These are phyloP conservation scores for Melanopsichium pennsylvanicum DNA, from an alignment of 1,284 basidiomycete species.

Conservation along the genomic window DNA sequence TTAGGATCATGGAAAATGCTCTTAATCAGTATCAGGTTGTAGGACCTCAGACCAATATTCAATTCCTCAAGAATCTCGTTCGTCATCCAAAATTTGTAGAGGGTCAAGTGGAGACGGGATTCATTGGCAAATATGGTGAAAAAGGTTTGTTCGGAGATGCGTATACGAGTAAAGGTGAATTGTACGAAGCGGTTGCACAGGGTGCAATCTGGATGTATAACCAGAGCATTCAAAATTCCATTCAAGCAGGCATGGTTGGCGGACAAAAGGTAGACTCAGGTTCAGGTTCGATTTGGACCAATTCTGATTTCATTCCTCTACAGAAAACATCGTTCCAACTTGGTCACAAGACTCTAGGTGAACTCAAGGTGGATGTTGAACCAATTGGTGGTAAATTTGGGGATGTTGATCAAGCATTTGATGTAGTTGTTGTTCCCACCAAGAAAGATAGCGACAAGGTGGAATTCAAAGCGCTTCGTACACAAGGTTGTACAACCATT, in stretches of 20 bases:
- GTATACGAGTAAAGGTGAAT: slow-evolving; percentile 5
- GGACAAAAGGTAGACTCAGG: too few species aligned
- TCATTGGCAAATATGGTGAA: slow-evolving; percentile 72
- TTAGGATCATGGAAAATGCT: slow-evolving; percentile 79
- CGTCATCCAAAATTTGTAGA: slow-evolving; percentile 78
- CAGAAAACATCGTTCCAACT: background rate
- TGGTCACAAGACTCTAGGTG: slow-evolving; percentile 18
- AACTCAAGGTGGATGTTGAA: too few species aligned
- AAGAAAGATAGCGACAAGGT: too few species aligned
- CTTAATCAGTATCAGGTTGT: slow-evolving; percentile 88
- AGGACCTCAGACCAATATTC: slow-evolving; percentile 87
- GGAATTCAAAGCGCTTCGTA: slow-evolving; percentile 71
- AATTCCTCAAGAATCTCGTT: slow-evolving; percentile 82
- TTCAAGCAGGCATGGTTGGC: slow-evolving; percentile 76
- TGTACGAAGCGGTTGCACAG: slow-evolving; percentile 26
- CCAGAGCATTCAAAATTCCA: slow-evolving; percentile 4
- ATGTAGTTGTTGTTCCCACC: too few species aligned
- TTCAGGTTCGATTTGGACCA: slow-evolving; percentile 29
- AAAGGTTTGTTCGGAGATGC: slow-evolving; percentile 34
- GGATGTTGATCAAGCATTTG: too few species aligned
- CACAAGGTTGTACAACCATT: slow-evolving; percentile 1
- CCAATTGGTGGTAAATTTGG: too few species aligned
- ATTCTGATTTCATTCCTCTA: background rate
- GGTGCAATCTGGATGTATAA: slow-evolving; percentile 9
- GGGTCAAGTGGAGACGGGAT: slow-evolving; percentile 90